Evolutionary conservation across 192 early-diverging fungal genomes (phyloP).

Genomic region (Coemansia sp.): DNA sequence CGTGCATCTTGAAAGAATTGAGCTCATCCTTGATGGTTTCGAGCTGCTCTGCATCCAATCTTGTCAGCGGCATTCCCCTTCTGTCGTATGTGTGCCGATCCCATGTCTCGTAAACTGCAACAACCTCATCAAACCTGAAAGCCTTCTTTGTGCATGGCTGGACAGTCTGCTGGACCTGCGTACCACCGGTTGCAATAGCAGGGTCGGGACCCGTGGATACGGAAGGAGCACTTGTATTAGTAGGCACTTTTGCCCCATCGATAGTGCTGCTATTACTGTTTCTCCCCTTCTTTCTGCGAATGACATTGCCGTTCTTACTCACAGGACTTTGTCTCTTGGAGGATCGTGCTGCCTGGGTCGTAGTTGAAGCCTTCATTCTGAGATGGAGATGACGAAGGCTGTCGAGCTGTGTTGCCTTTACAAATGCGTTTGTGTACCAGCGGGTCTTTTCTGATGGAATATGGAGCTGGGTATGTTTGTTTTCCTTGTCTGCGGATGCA

Average conservation of each 20-base stretch:
- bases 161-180: neutral
- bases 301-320: neutral
- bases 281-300: conserved; percentile 8
- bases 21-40: conserved; percentile 90
- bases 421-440: conserved; percentile 31
- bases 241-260: neutral
- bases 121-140: conserved; percentile 54
- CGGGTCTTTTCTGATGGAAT: conserved; percentile 24
- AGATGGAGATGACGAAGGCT: conserved; percentile 34
- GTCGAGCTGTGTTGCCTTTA: conserved; percentile 26
- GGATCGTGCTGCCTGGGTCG: neutral
- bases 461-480: neutral
- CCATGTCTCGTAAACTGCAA: conserved; percentile 69
- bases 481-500: neutral
- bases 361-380: conserved; percentile 16
- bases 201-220: neutral
- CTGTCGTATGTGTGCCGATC: conserved; percentile 83
- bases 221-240: neutral
- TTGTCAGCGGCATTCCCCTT: conserved; percentile 75
- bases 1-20: conserved; percentile 90
- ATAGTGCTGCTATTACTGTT: neutral
- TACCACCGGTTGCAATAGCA: neutral
- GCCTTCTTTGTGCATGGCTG: conserved; percentile 11
- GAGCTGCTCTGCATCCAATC: conserved; percentile 82
- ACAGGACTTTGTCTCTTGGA: neutral